phyloP scores from a whole-genome alignment of 345 rosid genomes.

The Citrus hindsii region DNA sequence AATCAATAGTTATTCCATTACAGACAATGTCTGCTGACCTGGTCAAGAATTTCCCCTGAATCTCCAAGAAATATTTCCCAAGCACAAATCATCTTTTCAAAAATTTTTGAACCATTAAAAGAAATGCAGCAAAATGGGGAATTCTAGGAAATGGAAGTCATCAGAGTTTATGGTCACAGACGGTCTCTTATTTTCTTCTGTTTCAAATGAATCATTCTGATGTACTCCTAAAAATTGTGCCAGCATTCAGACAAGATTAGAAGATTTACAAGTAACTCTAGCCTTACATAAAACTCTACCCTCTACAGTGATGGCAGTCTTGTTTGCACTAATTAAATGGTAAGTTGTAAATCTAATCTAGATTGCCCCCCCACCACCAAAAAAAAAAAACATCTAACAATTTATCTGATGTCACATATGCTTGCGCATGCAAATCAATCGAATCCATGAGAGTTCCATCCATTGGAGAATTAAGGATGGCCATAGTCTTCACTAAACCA shows the following conservation, averaged over 20 bases:
- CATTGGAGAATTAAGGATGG: constrained; percentile 11
- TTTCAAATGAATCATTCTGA: constrained; percentile 27
- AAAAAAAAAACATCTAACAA: background rate
- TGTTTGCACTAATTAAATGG: constrained; percentile 31
- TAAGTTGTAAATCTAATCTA: constrained; percentile 27
- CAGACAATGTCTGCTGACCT: constrained; percentile 12
- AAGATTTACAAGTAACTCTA: constrained; percentile 32
- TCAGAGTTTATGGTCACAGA: constrained; percentile 8
- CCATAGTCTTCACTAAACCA: background rate
- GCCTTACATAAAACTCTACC: constrained; percentile 24
- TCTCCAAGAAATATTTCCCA: constrained; percentile 4
- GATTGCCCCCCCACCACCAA: background rate
- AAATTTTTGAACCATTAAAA: background rate
- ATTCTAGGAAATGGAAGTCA: background rate
- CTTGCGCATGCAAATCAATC: constrained; percentile 18
- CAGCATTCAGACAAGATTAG: constrained; percentile 21
- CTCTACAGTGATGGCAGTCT: constrained; percentile 17
- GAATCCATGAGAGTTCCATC: constrained; percentile 20
- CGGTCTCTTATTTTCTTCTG: constrained; percentile 17
- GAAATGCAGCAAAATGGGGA: constrained; percentile 8
- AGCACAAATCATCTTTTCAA: background rate
- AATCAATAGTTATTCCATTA: background rate
- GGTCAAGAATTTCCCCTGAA: constrained; percentile 8
- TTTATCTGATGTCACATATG: constrained; percentile 20
- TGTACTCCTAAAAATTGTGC: constrained; percentile 19